phyloP scores from a whole-genome alignment of 345 rosid genomes.

The Gossypium longicalyx region DNA sequence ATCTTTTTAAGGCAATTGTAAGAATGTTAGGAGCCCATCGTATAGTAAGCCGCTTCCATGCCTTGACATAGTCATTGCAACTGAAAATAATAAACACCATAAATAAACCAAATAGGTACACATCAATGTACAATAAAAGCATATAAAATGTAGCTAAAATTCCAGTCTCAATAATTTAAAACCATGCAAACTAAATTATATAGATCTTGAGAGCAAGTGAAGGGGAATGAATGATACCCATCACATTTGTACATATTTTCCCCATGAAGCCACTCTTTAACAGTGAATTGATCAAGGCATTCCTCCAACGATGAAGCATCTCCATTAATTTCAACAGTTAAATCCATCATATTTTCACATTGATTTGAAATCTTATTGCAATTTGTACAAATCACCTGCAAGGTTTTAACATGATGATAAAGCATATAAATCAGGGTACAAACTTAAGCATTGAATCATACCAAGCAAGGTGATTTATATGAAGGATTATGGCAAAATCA shows the following conservation, averaged over 20 bases:
- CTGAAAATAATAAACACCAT: constrained; percentile 26
- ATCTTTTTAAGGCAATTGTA: constrained; percentile 90
- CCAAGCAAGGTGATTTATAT: background rate
- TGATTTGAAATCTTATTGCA: constrained; percentile 76
- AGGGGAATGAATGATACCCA: constrained; percentile 43
- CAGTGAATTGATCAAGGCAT: constrained; percentile 90
- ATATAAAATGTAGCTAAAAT: background rate
- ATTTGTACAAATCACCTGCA: constrained; percentile 70
- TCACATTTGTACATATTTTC: constrained; percentile 98
- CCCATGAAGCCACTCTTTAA: constrained; percentile 82
- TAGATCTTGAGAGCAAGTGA: background rate
- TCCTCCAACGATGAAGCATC: constrained; percentile 86
- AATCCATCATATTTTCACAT: constrained; percentile 96
- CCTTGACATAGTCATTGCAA: constrained; percentile 90
- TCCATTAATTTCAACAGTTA: constrained; percentile 92
- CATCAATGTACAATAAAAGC: background rate
- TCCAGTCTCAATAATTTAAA: background rate
- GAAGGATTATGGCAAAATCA: constrained; percentile 11
- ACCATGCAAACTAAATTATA: constrained; percentile 6
- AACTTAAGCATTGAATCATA: constrained; percentile 1
- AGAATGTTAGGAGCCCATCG: constrained; percentile 77
- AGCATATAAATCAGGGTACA: constrained; percentile 13
- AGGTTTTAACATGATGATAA: constrained; percentile 11
- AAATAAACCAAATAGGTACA: background rate
- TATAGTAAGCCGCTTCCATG: constrained; percentile 85